Evolutionary conservation across 2,329 filamentous ascomycete genomes (phyloP).

Genomic region (Nothomitra cinnamomea): DNA sequence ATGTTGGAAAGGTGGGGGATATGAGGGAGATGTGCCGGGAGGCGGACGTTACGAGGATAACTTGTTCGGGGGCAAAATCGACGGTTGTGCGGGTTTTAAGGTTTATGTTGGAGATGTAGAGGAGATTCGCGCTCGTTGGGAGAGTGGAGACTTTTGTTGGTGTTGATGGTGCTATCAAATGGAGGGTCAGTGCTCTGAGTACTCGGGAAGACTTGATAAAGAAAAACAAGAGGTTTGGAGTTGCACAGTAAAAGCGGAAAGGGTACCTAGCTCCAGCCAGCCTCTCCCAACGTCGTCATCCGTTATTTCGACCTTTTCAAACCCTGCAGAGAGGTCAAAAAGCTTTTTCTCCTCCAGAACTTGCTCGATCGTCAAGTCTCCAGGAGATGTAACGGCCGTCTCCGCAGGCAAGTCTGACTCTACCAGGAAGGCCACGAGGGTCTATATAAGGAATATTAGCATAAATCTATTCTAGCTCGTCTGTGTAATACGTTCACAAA

Average conservation of each 20-base stretch:
- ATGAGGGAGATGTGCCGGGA: not conserved
- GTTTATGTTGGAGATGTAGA: not conserved
- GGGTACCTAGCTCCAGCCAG: not conserved
- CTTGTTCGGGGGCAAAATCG: not conserved
- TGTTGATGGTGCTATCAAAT: not conserved
- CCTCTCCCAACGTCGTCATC: not conserved
- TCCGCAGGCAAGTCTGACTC: slow-evolving; percentile 37
- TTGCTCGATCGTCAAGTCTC: slow-evolving; percentile 37
- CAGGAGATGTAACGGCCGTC: slow-evolving; percentile 24
- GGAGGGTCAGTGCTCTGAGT: not conserved
- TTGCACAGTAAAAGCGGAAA: too few relatives aligned
- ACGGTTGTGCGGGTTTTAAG: not conserved
- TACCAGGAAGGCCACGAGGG: slow-evolving; percentile 37
- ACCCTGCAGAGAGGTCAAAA: slow-evolving; percentile 36
- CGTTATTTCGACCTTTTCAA: slow-evolving; percentile 32
- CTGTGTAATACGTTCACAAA: too few relatives aligned
- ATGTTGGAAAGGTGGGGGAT: not conserved
- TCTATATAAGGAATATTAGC: too few relatives aligned
- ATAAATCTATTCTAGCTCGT: too few relatives aligned
- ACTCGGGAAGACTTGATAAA: too few relatives aligned
- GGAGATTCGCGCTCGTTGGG: not conserved
- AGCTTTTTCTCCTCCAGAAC: slow-evolving; percentile 42
- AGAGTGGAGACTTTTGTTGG: not conserved
- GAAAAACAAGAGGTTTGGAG: not conserved
- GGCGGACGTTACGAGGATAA: not conserved